These are phyloP conservation scores for Pigoraptor vietnamica DNA, from an alignment of 78 protist genomes.

Conservation along the genomic window DNA sequence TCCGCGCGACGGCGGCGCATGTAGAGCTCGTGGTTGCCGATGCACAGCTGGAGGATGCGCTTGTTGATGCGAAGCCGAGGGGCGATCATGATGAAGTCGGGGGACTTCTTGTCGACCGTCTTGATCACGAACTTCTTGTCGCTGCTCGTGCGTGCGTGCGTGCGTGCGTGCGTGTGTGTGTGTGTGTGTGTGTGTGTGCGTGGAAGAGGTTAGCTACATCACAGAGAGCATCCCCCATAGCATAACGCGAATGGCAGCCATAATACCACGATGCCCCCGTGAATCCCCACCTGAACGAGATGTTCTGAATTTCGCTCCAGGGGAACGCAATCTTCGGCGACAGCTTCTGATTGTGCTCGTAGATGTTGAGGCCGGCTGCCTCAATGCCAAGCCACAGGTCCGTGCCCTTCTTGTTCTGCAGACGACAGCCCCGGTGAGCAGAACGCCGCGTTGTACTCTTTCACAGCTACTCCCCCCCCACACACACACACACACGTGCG, in stretches of 20 bases:
- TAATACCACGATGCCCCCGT: too few relatives aligned
- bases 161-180: background rate
- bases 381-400: slow-evolving; percentile 12
- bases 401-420: slow-evolving; percentile 7
- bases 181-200: background rate
- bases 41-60: background rate
- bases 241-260: too few relatives aligned
- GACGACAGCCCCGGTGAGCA: too few relatives aligned
- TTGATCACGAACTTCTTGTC: slow-evolving; percentile 11
- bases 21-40: slow-evolving; percentile 11
- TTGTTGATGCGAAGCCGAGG: slow-evolving; percentile 3
- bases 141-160: background rate
- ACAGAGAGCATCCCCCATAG: too few relatives aligned
- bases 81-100: background rate
- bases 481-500: too few relatives aligned
- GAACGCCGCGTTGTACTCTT: too few relatives aligned
- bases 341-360: background rate
- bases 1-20: background rate
- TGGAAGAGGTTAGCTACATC: background rate
- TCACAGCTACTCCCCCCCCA: too few relatives aligned
- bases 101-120: background rate
- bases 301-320: slow-evolving; percentile 4
- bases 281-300: background rate
- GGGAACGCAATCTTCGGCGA: slow-evolving; percentile 11
- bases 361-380: slow-evolving; percentile 3